A percentile compares a stretch with the other conserved stretches of the same genome.
Conservation (phyloP, 306 rosid genomes). For the Cucurbita argyrosperma region DNA sequence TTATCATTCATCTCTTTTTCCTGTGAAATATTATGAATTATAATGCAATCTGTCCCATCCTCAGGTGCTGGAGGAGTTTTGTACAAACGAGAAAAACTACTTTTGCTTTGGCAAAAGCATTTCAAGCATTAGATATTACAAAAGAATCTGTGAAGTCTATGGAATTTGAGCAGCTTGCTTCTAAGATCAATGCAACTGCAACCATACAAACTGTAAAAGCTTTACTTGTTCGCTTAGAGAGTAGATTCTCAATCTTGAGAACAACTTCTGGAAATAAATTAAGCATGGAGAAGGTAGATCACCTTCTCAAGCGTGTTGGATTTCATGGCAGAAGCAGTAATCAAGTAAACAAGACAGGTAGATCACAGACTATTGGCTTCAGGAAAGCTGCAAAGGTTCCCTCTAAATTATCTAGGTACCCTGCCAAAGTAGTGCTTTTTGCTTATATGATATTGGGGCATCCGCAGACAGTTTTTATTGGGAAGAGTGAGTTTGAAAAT, state of each 20-base stretch:
- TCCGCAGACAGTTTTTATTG: conserved; percentile 29
- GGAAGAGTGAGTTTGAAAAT: conserved; percentile 60
- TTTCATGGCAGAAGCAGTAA: conserved; percentile 53
- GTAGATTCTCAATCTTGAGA: conserved; percentile 41
- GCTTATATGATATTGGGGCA: conserved; percentile 12
- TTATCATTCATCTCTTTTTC: neutral
- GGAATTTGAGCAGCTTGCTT: conserved; percentile 79
- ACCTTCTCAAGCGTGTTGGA: conserved; percentile 74
- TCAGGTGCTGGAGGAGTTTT: conserved; percentile 81
- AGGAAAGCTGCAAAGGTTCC: neutral
- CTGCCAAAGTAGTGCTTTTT: conserved; percentile 71
- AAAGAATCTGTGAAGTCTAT: conserved; percentile 50
- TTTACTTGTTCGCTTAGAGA: conserved; percentile 65
- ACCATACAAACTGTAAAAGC: conserved; percentile 58
- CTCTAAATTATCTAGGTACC: conserved; percentile 49
- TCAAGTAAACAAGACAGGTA: conserved; percentile 27
- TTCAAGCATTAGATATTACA: conserved; percentile 42
- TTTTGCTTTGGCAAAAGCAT: conserved; percentile 47
- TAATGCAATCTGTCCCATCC: neutral
- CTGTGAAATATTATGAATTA: neutral
- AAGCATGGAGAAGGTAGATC: conserved; percentile 65
- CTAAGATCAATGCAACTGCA: conserved; percentile 57
- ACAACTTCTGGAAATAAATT: conserved; percentile 25
- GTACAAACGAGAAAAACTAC: conserved; percentile 47
- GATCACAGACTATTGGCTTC: neutral